phyloP scores from a whole-genome alignment of 2,329 filamentous ascomycete species.

The Alternaria arbusti region DNA sequence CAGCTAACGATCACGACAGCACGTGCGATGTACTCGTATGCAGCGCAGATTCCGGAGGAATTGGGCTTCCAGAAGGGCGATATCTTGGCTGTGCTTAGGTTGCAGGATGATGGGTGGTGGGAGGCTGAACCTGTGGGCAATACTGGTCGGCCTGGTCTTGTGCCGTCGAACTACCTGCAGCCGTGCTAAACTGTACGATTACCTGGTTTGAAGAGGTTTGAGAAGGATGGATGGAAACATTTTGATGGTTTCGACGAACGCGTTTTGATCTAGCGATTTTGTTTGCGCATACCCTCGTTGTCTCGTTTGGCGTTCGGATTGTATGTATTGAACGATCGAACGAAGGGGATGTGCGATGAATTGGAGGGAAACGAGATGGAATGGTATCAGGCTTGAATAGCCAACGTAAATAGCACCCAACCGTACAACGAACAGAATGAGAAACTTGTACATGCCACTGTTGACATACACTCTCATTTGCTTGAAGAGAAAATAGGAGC shows the following conservation, averaged over 20 bases:
- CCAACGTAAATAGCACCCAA: background rate
- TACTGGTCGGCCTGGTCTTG: constrained; percentile 62
- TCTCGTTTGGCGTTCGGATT: background rate
- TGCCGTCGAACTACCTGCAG: constrained; percentile 72
- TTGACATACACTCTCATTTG: background rate
- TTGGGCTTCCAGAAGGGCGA: constrained; percentile 92
- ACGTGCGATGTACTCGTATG: constrained; percentile 91
- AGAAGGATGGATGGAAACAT: background rate
- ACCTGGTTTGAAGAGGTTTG: background rate
- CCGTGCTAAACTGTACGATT: constrained; percentile 50
- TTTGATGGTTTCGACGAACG: background rate
- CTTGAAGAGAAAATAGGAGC: background rate
- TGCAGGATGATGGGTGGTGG: constrained; percentile 99
- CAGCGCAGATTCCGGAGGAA: constrained; percentile 93
- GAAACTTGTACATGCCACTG: background rate
- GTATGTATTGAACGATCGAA: background rate
- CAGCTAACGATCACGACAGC: constrained; percentile 59
- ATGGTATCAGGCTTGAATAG: background rate
- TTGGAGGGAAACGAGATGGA: background rate
- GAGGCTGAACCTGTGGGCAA: constrained; percentile 87
- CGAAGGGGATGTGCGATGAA: background rate
- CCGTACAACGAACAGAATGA: background rate
- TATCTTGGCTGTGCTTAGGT: constrained; percentile 81
- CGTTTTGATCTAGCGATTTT: background rate
- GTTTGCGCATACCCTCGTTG: constrained; percentile 9